Evolutionary conservation across 2,329 filamentous ascomycete species (phyloP).

Genomic region (Nectriaceae sp.): DNA sequence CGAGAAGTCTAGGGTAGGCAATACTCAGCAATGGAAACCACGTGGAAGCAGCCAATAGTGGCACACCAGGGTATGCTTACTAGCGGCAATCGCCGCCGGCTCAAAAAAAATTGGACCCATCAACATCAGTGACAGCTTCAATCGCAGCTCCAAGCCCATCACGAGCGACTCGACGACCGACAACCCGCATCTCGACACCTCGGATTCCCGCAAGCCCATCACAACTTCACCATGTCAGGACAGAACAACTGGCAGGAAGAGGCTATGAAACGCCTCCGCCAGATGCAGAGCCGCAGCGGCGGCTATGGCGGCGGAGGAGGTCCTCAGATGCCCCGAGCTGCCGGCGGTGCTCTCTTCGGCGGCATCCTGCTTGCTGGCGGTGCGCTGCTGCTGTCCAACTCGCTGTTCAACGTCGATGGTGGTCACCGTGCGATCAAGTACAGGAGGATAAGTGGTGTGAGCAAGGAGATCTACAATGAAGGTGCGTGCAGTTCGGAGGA

Average conservation of each 20-base stretch:
- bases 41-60: no score
- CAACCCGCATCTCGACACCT: constrained; percentile 8
- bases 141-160: constrained; percentile 27
- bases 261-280: constrained; percentile 52
- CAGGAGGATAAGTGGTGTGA: constrained; percentile 85
- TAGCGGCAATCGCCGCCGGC: not conserved
- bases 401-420: constrained; percentile 86
- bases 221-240: constrained; percentile 31
- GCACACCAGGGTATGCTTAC: not conserved
- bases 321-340: constrained; percentile 43
- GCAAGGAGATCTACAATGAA: constrained; percentile 95
- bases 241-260: constrained; percentile 50
- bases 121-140: constrained; percentile 24
- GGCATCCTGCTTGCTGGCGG: constrained; percentile 50
- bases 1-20: not conserved
- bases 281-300: constrained; percentile 47
- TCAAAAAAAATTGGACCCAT: constrained; percentile 28
- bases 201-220: constrained; percentile 12
- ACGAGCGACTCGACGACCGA: constrained; percentile 7
- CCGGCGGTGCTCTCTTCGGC: constrained; percentile 43
- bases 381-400: constrained; percentile 56
- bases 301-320: constrained; percentile 45
- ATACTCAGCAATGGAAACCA: not conserved
- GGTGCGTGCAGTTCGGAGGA: constrained; percentile 52
- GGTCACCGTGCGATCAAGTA: constrained; percentile 99